Evolutionary conservation across 352 stramenopile species (phyloP).

Genomic region (Globisporangium spinosum): DNA sequence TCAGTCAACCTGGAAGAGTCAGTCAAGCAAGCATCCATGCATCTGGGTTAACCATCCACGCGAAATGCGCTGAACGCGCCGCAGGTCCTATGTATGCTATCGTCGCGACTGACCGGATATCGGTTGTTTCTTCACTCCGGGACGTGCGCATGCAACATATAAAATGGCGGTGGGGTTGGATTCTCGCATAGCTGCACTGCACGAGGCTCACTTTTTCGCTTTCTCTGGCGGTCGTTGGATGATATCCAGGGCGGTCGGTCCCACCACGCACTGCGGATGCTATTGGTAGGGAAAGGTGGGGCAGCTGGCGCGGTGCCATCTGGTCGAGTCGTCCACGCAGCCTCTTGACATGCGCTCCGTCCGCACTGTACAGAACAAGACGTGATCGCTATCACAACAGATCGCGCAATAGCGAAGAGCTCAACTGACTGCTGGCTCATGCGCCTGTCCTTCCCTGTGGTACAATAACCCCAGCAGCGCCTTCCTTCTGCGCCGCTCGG

Average conservation of each 20-base stretch:
- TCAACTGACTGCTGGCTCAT: constrained; percentile 2
- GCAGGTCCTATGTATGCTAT: background rate
- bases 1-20: background rate
- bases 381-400: background rate
- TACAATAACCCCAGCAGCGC: background rate
- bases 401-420: background rate
- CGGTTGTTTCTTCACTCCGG: background rate
- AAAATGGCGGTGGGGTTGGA: background rate
- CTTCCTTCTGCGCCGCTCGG: background rate
- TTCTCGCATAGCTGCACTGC: background rate
- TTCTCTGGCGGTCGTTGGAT: background rate
- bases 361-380: constrained; percentile 1
- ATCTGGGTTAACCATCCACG: background rate
- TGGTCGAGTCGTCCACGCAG: constrained; percentile 4
- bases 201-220: background rate
- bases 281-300: constrained; percentile 11
- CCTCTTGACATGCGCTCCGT: constrained; percentile 2
- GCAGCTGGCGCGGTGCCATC: constrained; percentile 6
- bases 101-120: background rate
- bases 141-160: background rate
- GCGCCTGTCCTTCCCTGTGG: background rate
- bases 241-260: background rate
- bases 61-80: background rate
- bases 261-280: background rate
- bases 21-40: background rate